Conservation (phyloP, 2,329 filamentous ascomycete species). For the Pyrenochaeta sp. region DNA sequence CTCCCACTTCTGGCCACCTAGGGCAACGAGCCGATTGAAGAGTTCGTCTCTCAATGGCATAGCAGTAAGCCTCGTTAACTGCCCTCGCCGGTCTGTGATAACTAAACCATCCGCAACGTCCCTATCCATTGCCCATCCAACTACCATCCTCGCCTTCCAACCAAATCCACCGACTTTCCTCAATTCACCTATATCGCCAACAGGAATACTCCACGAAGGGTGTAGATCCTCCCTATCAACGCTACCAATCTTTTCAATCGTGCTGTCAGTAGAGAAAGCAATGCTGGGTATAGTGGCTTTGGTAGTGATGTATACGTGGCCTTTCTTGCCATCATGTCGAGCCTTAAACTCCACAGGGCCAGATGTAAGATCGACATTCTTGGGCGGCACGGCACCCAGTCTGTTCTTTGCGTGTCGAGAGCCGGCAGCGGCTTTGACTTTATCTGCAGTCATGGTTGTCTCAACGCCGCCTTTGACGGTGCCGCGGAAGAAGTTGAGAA, state of each 20-base stretch:
- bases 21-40: constrained; percentile 79
- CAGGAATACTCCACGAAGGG: constrained; percentile 73
- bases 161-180: constrained; percentile 83
- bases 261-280: constrained; percentile 67
- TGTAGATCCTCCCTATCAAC: constrained; percentile 61
- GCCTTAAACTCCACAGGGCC: constrained; percentile 82
- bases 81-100: constrained; percentile 66
- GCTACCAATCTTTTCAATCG: constrained; percentile 56
- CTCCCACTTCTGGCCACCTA: constrained; percentile 86
- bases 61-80: constrained; percentile 72
- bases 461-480: constrained; percentile 77
- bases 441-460: constrained; percentile 75
- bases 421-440: constrained; percentile 70
- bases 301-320: constrained; percentile 74
- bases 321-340: constrained; percentile 74
- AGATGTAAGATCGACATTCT: constrained; percentile 55
- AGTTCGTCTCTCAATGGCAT: constrained; percentile 77
- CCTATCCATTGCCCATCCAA: constrained; percentile 78
- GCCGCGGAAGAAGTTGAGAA: constrained; percentile 73
- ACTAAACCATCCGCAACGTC: constrained; percentile 80
- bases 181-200: constrained; percentile 75
- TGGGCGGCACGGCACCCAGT: constrained; percentile 71
- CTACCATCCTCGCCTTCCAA: constrained; percentile 84
- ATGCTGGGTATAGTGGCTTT: constrained; percentile 73
- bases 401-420: constrained; percentile 73